These are phyloP conservation scores for Penicillium nucicola DNA, from an alignment of 495 filamentous ascomycete species.

Conservation along the genomic window DNA sequence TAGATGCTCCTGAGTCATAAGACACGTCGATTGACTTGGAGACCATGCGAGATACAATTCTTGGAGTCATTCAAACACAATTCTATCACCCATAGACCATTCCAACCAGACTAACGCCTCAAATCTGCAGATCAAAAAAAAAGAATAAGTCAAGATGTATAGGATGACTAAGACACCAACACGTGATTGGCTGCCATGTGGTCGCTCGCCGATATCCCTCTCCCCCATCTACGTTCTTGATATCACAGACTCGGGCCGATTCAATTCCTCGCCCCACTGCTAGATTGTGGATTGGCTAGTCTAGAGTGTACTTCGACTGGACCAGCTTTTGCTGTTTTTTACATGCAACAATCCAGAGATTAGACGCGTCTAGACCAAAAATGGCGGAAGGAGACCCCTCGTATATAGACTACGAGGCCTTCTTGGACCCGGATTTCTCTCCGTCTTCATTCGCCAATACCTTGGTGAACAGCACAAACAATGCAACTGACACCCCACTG, in stretches of 20 bases:
- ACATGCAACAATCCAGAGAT: slow-evolving; percentile 1
- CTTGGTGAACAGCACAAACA: slow-evolving; percentile 85
- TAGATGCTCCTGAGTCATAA: too few species aligned
- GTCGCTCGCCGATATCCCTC: slow-evolving; percentile 11
- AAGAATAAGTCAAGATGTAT: not conserved
- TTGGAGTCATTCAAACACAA: too few species aligned
- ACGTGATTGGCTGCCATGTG: slow-evolving; percentile 14
- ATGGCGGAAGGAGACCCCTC: slow-evolving; percentile 57
- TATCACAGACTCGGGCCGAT: not conserved
- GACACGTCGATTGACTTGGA: too few species aligned
- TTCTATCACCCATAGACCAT: too few species aligned
- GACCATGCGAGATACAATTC: too few species aligned
- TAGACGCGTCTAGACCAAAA: not conserved
- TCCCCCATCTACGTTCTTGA: not conserved
- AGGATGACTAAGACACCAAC: slow-evolving; percentile 1
- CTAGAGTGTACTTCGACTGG: not conserved
- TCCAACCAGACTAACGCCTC: too few species aligned
- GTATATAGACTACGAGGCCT: slow-evolving; percentile 95
- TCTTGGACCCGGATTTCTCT: slow-evolving; percentile 80
- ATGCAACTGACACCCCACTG: slow-evolving; percentile 81
- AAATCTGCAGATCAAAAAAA: not conserved
- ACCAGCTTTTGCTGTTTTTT: not conserved
- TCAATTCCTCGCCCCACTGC: too few species aligned
- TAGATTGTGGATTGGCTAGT: not conserved
- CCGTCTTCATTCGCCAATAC: slow-evolving; percentile 80